Percentiles rank a stretch among this genome's conserved stretches.
Conservation (phyloP, 176 grass and related monocot species). For the Triticum timopheevii region DNA sequence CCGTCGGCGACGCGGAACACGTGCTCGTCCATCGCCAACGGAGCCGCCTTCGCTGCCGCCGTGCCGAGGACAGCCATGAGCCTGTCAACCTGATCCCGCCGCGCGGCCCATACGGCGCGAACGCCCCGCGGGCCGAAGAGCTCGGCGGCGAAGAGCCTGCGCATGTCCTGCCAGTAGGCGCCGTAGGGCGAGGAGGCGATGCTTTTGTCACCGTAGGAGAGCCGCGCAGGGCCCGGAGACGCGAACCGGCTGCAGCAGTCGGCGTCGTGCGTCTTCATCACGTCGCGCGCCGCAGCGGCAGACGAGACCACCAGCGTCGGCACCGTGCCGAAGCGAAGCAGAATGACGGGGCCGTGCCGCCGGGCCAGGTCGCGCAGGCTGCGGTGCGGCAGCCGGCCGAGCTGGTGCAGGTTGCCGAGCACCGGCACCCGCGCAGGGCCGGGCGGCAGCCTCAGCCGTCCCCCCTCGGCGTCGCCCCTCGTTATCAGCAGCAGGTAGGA, state of each 20-base stretch:
- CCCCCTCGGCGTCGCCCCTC: background rate
- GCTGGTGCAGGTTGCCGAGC: slow-evolving; percentile 64
- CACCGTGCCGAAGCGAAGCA: slow-evolving; percentile 49
- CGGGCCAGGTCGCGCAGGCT: slow-evolving; percentile 38
- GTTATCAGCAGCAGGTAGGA: background rate
- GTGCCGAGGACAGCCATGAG: background rate
- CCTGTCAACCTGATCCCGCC: slow-evolving; percentile 16
- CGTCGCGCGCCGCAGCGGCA: slow-evolving; percentile 41
- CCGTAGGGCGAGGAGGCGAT: slow-evolving; percentile 47
- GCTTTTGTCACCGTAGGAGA: slow-evolving; percentile 29
- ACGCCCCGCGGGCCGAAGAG: slow-evolving; percentile 48
- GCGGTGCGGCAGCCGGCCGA: slow-evolving; percentile 52
- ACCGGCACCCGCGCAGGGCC: slow-evolving; percentile 36
- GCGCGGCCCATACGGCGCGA: background rate
- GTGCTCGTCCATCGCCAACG: slow-evolving; percentile 6
- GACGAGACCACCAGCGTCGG: slow-evolving; percentile 52
- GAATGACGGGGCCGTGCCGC: slow-evolving; percentile 39
- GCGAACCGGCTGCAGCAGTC: slow-evolving; percentile 42
- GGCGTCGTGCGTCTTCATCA: slow-evolving; percentile 46
- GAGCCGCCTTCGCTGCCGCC: background rate
- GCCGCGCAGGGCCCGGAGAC: slow-evolving; percentile 4
- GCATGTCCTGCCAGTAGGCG: slow-evolving; percentile 42
- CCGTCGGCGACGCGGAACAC: slow-evolving; percentile 29
- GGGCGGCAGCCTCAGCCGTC: slow-evolving; percentile 26
- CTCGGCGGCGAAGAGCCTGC: slow-evolving; percentile 47